A percentile compares a stretch with the other conserved stretches of the same genome.
Conservation (phyloP, 1,139 yeast genomes). For the Blastobotrys proliferans region DNA sequence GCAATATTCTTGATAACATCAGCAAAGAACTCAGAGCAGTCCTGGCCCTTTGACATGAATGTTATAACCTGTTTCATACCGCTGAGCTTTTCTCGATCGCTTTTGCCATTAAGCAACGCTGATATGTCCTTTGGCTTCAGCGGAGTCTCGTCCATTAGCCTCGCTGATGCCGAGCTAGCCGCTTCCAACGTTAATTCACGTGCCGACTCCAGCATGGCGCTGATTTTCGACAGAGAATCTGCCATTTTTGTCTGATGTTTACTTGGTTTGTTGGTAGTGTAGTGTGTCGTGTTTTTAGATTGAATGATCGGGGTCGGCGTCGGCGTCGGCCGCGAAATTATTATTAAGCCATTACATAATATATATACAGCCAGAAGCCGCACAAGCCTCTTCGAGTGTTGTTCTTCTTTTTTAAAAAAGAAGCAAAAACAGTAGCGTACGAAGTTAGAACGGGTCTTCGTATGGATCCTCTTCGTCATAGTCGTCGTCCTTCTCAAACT, state of each 20-base stretch:
- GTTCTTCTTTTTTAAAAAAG: background rate
- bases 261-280: constrained; percentile 1
- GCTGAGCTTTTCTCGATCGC: constrained; percentile 63
- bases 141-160: constrained; percentile 42
- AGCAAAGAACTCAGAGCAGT: constrained; percentile 64
- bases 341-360: background rate
- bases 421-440: too few species aligned
- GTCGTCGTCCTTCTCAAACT: constrained; percentile 79
- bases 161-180: constrained; percentile 72
- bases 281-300: background rate
- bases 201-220: constrained; percentile 73
- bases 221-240: constrained; percentile 48
- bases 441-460: constrained; percentile 83
- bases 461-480: constrained; percentile 97
- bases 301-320: background rate
- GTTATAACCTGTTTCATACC: constrained; percentile 78
- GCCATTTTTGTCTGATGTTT: constrained; percentile 37
- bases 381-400: too few species aligned
- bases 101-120: constrained; percentile 61
- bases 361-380: background rate
- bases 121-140: constrained; percentile 61
- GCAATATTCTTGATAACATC: constrained; percentile 88
- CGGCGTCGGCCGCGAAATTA: background rate
- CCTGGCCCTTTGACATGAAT: constrained; percentile 60
- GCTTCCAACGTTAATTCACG: constrained; percentile 76